These are phyloP conservation scores for Basidiobolus meristosporus DNA, from an alignment of 371 early-diverging fungal genomes.

Conservation along the genomic window DNA sequence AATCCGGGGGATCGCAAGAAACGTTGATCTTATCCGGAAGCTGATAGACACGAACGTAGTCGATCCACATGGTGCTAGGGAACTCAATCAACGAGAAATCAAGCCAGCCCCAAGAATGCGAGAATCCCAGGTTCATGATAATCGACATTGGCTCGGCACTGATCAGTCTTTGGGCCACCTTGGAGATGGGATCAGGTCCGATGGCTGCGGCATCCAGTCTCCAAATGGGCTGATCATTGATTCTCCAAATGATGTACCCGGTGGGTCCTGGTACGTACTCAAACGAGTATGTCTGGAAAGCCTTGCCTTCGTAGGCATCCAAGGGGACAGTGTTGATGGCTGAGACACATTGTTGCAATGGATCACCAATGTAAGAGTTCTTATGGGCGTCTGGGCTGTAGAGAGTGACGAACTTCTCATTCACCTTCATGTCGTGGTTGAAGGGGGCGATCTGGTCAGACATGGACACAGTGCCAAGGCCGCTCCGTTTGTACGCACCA, in stretches of 20 bases:
- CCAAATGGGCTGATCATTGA: slow-evolving; percentile 3
- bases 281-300: too few species aligned
- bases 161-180: slow-evolving; percentile 2
- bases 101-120: slow-evolving; percentile 10
- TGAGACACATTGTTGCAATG: slow-evolving; percentile 3
- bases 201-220: slow-evolving; percentile 2
- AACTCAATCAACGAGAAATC: slow-evolving; percentile 11
- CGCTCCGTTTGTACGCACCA: slow-evolving; percentile 1
- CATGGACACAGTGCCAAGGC: not conserved
- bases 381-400: not conserved
- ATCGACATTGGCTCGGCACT: slow-evolving; percentile 5
- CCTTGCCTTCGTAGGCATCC: too few species aligned
- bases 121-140: slow-evolving; percentile 22
- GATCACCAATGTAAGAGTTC: slow-evolving; percentile 2
- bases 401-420: not conserved
- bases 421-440: not conserved
- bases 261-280: too few species aligned
- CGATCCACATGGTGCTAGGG: slow-evolving; percentile 18
- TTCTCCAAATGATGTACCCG: slow-evolving; percentile 3
- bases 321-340: slow-evolving; percentile 1
- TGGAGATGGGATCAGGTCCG: slow-evolving; percentile 1
- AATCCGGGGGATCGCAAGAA: too few species aligned
- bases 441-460: slow-evolving; percentile 7
- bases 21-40: too few species aligned
- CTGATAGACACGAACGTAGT: slow-evolving; percentile 27